Conservation (phyloP, 2,329 filamentous ascomycete genomes). For the Apiospora hydei region DNA sequence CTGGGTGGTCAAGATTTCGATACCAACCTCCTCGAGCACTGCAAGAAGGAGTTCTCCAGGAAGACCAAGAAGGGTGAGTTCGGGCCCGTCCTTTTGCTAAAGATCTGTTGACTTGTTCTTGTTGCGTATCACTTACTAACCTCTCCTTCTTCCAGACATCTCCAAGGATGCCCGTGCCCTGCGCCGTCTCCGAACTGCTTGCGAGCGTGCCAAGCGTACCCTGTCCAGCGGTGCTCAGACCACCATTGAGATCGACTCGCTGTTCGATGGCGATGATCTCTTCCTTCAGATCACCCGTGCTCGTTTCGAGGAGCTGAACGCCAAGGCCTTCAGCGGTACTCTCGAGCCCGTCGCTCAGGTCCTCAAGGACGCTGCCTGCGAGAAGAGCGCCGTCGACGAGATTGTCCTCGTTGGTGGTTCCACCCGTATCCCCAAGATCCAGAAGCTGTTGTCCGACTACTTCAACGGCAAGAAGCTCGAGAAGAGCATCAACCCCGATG, state of each 20-base stretch:
- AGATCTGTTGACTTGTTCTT: neutral
- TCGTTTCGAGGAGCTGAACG: conserved; percentile 98
- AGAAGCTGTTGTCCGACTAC: conserved; percentile 99
- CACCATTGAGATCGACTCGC: conserved; percentile 97
- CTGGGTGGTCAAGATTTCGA: conserved; percentile 97
- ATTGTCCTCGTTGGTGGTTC: conserved; percentile 99
- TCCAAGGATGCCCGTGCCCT: conserved; percentile 88
- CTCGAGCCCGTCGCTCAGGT: conserved; percentile 96
- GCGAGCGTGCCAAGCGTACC: conserved; percentile 99
- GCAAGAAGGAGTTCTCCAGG: conserved; percentile 90
- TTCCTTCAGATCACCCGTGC: conserved; percentile 97
- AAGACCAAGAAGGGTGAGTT: conserved; percentile 73
- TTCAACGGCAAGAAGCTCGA: conserved; percentile 99
- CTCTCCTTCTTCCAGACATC: conserved; percentile 45
- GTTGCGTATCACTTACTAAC: neutral
- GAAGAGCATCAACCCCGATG: conserved; percentile 99
- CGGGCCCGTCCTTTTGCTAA: neutral
- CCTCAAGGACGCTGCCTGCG: conserved; percentile 86
- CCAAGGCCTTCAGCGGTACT: conserved; percentile 92
- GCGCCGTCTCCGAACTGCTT: conserved; percentile 94
- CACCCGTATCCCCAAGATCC: conserved; percentile 97
- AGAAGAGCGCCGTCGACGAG: conserved; percentile 94
- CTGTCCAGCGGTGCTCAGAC: conserved; percentile 97
- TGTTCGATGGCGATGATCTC: conserved; percentile 98
- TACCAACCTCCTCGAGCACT: conserved; percentile 92